A percentile compares a stretch with the other conserved stretches of the same genome.
phyloP scores from a whole-genome alignment of 352 stramenopile species.

The Hyaloperonospora arabidopsidis region DNA sequence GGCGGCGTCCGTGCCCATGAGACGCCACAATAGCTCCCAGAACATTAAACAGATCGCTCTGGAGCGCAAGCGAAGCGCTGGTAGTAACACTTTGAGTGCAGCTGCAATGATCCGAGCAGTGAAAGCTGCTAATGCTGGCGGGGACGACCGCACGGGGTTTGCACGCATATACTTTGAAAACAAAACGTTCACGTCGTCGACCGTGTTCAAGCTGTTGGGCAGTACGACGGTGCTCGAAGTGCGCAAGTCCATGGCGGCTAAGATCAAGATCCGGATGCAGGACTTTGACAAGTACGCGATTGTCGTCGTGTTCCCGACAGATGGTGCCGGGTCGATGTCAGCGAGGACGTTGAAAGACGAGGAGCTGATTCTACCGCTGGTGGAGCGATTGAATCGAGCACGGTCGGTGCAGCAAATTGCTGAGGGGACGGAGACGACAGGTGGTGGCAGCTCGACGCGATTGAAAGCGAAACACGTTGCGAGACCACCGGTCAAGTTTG shows the following conservation, averaged over 20 bases:
- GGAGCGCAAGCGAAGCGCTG: slow-evolving; percentile 22
- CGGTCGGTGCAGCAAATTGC: slow-evolving; percentile 28
- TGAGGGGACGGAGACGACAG: slow-evolving; percentile 45
- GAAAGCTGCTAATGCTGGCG: slow-evolving; percentile 9
- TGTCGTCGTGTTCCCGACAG: slow-evolving; percentile 69
- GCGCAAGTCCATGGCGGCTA: slow-evolving; percentile 69
- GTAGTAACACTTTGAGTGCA: slow-evolving; percentile 7
- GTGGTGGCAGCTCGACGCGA: slow-evolving; percentile 21
- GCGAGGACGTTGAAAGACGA: slow-evolving; percentile 69
- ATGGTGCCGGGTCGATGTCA: slow-evolving; percentile 48
- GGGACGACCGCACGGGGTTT: slow-evolving; percentile 58
- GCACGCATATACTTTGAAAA: slow-evolving; percentile 83
- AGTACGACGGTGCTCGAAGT: slow-evolving; percentile 71
- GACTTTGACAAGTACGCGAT: slow-evolving; percentile 76
- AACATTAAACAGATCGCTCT: slow-evolving; percentile 20
- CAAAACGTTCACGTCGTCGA: slow-evolving; percentile 74
- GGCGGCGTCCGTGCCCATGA: slow-evolving; percentile 19
- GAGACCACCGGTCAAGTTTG: slow-evolving; percentile 66
- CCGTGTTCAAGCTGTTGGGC: slow-evolving; percentile 63
- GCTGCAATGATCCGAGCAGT: slow-evolving; percentile 19
- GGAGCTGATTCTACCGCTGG: slow-evolving; percentile 64
- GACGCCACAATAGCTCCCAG: slow-evolving; percentile 28
- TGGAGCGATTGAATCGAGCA: slow-evolving; percentile 56
- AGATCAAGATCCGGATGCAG: slow-evolving; percentile 60
- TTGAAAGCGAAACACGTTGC: slow-evolving; percentile 54